phyloP scores from a whole-genome alignment of 257 asterid species.

The Parsonsia alboflavescens region DNA sequence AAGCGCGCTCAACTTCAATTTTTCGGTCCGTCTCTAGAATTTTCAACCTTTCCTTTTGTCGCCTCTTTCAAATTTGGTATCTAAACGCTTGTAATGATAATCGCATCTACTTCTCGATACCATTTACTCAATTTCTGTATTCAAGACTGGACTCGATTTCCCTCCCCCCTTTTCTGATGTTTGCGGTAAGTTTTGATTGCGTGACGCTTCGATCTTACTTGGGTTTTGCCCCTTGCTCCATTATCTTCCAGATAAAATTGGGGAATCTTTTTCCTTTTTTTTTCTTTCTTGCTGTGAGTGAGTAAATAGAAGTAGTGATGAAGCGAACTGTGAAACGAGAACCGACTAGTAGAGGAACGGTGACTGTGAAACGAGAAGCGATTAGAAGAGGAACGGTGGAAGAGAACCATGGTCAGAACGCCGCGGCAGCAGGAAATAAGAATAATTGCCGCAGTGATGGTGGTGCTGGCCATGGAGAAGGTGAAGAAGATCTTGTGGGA shows the following conservation, averaged over 20 bases:
- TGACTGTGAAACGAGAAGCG: conserved; percentile 20
- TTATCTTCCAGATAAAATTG: background rate
- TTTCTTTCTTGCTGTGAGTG: background rate
- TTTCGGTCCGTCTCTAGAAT: background rate
- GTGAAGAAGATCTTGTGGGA: conserved; percentile 16
- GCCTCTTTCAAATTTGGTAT: background rate
- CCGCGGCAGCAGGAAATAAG: background rate
- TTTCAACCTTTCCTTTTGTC: background rate
- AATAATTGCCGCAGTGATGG: background rate
- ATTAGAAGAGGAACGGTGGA: background rate
- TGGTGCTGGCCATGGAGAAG: background rate
- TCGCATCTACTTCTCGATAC: background rate
- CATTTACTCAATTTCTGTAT: background rate
- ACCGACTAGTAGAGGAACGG: background rate
- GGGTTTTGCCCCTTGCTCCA: background rate
- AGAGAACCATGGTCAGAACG: background rate
- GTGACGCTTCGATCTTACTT: background rate
- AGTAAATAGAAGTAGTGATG: conserved; percentile 5
- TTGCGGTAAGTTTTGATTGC: background rate
- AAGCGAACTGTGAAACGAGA: conserved; percentile 26
- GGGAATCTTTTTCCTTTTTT: background rate
- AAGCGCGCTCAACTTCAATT: conserved; percentile 9
- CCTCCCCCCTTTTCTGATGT: too few relatives aligned
- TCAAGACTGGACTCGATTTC: background rate
- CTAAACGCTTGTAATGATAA: background rate